These are phyloP conservation scores for Irpex lacteus DNA, from an alignment of 1,284 basidiomycete species.

Conservation along the genomic window DNA sequence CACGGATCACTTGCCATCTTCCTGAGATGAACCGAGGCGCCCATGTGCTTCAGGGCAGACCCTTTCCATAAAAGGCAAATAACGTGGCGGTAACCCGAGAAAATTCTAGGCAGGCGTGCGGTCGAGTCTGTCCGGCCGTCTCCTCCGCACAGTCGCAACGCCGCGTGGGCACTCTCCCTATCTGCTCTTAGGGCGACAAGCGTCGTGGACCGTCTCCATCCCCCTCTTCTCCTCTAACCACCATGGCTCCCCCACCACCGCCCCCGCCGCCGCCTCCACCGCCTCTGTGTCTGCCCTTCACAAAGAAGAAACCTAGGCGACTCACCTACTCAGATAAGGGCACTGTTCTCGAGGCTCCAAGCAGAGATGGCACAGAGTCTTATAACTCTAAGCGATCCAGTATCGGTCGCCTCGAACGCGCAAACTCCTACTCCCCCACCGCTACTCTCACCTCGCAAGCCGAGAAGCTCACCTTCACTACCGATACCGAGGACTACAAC, in stretches of 20 bases:
- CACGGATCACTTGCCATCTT: slow-evolving; percentile 7
- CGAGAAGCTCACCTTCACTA: slow-evolving; percentile 36
- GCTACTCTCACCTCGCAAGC: slow-evolving; percentile 37
- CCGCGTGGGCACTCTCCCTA: slow-evolving; percentile 18
- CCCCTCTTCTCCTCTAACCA: slow-evolving; percentile 1
- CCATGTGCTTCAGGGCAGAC: slow-evolving; percentile 11
- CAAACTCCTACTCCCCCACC: slow-evolving; percentile 35
- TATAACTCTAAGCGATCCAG: slow-evolving; percentile 28
- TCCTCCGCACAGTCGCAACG: slow-evolving; percentile 7
- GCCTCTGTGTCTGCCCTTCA: slow-evolving; percentile 27
- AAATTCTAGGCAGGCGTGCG: slow-evolving; percentile 7
- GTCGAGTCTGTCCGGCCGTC: slow-evolving; percentile 7
- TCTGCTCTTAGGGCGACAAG: slow-evolving; percentile 9
- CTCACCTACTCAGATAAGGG: slow-evolving; percentile 24
- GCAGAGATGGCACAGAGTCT: slow-evolving; percentile 21
- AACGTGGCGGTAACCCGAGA: slow-evolving; percentile 15
- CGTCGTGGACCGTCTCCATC: neutral
- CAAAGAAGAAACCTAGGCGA: slow-evolving; percentile 25
- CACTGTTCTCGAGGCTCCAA: too few species aligned
- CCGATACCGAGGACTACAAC: slow-evolving; percentile 34
- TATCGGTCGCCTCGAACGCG: slow-evolving; percentile 23
- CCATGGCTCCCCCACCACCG: slow-evolving; percentile 27
- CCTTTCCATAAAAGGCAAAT: neutral
- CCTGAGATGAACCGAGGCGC: neutral
- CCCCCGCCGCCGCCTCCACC: slow-evolving; percentile 26